Conservation (phyloP, 2,329 filamentous ascomycete species). For the Alternaria triticina region DNA sequence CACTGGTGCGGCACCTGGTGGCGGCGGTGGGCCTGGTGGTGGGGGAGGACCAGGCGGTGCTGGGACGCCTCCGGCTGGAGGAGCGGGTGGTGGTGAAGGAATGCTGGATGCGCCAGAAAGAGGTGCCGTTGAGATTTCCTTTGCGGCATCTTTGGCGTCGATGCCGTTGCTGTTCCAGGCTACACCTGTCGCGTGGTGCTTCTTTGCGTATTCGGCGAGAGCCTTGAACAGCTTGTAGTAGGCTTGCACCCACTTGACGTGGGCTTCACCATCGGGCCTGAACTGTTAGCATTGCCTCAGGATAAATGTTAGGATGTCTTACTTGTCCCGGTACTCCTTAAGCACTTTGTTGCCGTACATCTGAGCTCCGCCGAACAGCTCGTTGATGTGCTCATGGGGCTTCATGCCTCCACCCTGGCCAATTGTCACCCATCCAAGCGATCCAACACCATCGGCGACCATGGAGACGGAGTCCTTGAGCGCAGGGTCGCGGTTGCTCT, state of each 20-base stretch:
- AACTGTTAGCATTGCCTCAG: slow-evolving; percentile 18
- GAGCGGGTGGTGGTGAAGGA: slow-evolving; percentile 69
- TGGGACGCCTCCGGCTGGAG: slow-evolving; percentile 62
- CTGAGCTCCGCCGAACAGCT: slow-evolving; percentile 82
- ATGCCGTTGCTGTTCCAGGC: slow-evolving; percentile 84
- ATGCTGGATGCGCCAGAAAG: slow-evolving; percentile 63
- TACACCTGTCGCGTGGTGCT: slow-evolving; percentile 79
- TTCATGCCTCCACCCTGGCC: slow-evolving; percentile 64
- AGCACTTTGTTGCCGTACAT: slow-evolving; percentile 95
- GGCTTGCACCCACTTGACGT: slow-evolving; percentile 88
- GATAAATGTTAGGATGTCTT: slow-evolving; percentile 31
- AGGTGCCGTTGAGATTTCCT: slow-evolving; percentile 58
- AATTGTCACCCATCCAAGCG: slow-evolving; percentile 88
- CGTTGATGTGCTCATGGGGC: slow-evolving; percentile 84
- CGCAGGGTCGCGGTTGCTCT: slow-evolving; percentile 76
- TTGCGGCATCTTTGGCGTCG: slow-evolving; percentile 73
- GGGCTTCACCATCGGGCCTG: slow-evolving; percentile 68
- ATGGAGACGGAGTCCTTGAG: slow-evolving; percentile 83
- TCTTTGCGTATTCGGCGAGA: slow-evolving; percentile 82
- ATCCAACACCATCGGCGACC: slow-evolving; percentile 87
- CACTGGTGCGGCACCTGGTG: slow-evolving; percentile 57
- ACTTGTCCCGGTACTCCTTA: slow-evolving; percentile 87
- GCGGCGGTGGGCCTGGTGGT: slow-evolving; percentile 56
- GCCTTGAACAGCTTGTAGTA: slow-evolving; percentile 91
- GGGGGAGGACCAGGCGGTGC: slow-evolving; percentile 72